Conservation (phyloP, 75 land plant genomes). For the Pinus tabuliformis region DNA sequence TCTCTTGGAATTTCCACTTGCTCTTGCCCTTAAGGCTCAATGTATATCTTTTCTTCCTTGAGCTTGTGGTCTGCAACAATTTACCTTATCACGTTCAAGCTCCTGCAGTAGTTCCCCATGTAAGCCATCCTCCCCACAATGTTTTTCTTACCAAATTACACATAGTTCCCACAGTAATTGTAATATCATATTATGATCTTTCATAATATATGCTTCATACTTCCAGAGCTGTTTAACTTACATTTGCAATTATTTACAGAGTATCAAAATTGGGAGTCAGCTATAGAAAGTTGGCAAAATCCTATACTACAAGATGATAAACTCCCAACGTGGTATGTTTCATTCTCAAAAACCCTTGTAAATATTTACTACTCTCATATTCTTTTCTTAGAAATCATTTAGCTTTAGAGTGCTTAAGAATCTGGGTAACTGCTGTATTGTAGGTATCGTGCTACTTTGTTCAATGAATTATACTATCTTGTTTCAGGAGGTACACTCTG, state of each 20-base stretch:
- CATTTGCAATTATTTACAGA: constrained; percentile 26
- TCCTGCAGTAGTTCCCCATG: background rate
- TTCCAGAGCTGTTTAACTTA: background rate
- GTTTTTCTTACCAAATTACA: background rate
- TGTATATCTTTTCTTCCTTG: background rate
- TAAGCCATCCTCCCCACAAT: background rate
- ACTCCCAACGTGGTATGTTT: constrained; percentile 73
- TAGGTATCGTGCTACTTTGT: constrained; percentile 82
- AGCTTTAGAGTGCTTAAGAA: background rate
- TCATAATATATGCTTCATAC: background rate
- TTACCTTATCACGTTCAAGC: background rate
- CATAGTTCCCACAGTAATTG: background rate
- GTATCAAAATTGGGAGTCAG: constrained; percentile 65
- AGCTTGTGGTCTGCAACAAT: background rate
- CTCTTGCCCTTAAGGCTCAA: background rate
- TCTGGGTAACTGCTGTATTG: background rate
- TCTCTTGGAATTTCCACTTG: background rate
- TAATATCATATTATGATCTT: background rate
- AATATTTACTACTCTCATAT: background rate
- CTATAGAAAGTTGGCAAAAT: constrained; percentile 84
- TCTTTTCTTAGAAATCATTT: background rate
- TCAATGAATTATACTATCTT: constrained; percentile 86
- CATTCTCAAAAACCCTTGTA: background rate
- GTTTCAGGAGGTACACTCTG: constrained; percentile 87
- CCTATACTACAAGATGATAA: constrained; percentile 72